Evolutionary conservation across 2,329 filamentous ascomycete species (phyloP).

Genomic region (Zasmidium angulare): DNA sequence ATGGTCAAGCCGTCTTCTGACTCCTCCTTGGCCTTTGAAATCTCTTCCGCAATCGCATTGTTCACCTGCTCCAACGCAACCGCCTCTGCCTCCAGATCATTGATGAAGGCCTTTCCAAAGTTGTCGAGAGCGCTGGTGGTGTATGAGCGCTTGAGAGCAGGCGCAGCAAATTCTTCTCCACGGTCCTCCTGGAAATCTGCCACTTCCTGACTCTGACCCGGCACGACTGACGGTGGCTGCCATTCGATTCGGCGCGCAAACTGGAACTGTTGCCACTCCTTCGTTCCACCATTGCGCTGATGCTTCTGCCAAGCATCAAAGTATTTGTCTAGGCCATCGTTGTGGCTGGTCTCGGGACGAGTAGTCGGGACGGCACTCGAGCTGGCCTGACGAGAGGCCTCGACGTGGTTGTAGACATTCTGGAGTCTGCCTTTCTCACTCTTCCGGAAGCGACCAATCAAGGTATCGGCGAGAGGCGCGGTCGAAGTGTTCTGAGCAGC

Average conservation of each 20-base stretch:
- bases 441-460: conserved; percentile 50
- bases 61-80: conserved; percentile 77
- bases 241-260: conserved; percentile 87
- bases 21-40: conserved; percentile 59
- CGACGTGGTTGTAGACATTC: conserved; percentile 31
- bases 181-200: conserved; percentile 35
- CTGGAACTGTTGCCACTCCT: conserved; percentile 90
- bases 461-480: conserved; percentile 52
- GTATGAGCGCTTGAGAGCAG: conserved; percentile 49
- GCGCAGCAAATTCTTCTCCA: conserved; percentile 24
- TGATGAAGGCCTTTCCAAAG: conserved; percentile 54
- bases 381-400: conserved; percentile 37
- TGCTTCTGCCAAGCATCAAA: conserved; percentile 85
- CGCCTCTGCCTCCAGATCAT: conserved; percentile 46
- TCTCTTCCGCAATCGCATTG: conserved; percentile 78
- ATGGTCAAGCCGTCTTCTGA: conserved; percentile 35
- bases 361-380: conserved; percentile 35
- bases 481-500: conserved; percentile 61
- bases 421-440: conserved; percentile 31
- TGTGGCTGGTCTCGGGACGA: conserved; percentile 29
- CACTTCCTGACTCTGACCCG: conserved; percentile 39
- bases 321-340: conserved; percentile 76
- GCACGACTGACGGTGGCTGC: conserved; percentile 57
- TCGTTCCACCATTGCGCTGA: conserved; percentile 68
- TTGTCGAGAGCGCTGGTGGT: conserved; percentile 60